These are phyloP conservation scores for Coix lacrymajobi DNA, from an alignment of 176 grass and related monocot genomes.

Conservation along the genomic window DNA sequence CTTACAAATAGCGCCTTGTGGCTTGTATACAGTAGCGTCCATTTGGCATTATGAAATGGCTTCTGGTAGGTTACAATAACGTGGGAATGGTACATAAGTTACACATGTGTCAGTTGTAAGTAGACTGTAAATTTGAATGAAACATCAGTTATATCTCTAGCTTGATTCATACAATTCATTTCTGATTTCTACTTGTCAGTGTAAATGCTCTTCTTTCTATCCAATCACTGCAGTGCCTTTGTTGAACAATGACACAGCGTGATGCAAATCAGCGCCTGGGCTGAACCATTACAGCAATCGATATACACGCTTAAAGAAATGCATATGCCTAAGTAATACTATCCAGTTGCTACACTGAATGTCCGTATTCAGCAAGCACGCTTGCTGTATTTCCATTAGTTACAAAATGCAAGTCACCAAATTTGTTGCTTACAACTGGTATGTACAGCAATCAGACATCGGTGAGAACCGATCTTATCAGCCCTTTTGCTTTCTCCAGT, in stretches of 20 bases:
- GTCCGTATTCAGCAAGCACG: background rate
- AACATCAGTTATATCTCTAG: background rate
- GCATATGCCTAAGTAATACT: background rate
- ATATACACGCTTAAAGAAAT: background rate
- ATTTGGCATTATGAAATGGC: background rate
- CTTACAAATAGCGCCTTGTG: background rate
- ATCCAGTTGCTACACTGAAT: background rate
- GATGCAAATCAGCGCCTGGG: background rate
- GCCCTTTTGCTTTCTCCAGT: conserved; percentile 48
- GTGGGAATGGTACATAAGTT: background rate
- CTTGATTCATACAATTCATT: background rate
- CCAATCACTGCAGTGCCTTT: background rate
- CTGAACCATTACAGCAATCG: background rate
- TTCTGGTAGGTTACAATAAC: background rate
- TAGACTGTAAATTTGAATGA: background rate
- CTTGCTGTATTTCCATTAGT: background rate
- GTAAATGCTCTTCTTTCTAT: background rate
- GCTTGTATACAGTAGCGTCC: background rate
- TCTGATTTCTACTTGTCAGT: background rate
- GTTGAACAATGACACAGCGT: background rate
- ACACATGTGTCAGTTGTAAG: background rate
- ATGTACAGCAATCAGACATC: conserved; percentile 51
- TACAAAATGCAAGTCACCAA: background rate
- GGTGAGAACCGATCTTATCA: conserved; percentile 55
- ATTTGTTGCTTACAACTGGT: background rate